A percentile compares a stretch with the other conserved stretches of the same genome.
Conservation (phyloP, 2,329 filamentous ascomycete species). For the Penicillium polonicum region DNA sequence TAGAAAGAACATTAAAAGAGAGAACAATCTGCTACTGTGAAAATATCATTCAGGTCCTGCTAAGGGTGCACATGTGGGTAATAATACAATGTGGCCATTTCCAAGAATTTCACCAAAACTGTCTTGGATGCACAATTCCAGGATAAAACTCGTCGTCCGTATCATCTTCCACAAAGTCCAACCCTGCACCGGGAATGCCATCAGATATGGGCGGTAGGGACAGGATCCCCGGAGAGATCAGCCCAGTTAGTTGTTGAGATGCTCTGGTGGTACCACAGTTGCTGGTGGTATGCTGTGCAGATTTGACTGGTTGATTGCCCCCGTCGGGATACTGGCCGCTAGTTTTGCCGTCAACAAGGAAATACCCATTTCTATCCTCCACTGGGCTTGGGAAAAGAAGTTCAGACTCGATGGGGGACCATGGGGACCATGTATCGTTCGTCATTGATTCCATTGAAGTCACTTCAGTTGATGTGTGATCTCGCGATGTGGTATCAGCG, state of each 20-base stretch:
- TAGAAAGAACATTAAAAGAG: background rate
- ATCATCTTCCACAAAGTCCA: slow-evolving; percentile 3
- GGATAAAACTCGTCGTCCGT: slow-evolving; percentile 9
- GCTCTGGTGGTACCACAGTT: slow-evolving; percentile 16
- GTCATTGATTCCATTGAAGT: slow-evolving; percentile 13
- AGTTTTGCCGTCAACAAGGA: slow-evolving; percentile 31
- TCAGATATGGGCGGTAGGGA: background rate
- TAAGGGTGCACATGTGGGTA: background rate
- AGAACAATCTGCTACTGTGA: too few relatives aligned
- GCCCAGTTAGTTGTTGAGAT: slow-evolving; percentile 20
- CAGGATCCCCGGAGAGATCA: slow-evolving; percentile 6
- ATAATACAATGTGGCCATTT: background rate
- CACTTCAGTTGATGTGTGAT: slow-evolving; percentile 3
- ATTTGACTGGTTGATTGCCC: slow-evolving; percentile 28
- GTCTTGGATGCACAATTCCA: background rate
- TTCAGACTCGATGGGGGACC: slow-evolving; percentile 16
- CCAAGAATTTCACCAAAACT: background rate
- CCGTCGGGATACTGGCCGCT: slow-evolving; percentile 23
- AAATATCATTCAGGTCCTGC: background rate
- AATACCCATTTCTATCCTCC: slow-evolving; percentile 28
- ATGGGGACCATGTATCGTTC: slow-evolving; percentile 20
- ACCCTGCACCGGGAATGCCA: background rate
- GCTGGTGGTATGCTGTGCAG: slow-evolving; percentile 12
- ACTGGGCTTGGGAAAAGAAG: slow-evolving; percentile 18
- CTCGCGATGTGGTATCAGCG: slow-evolving; percentile 18